These are phyloP conservation scores for Leishmania tropica DNA, from an alignment of 208 protist species.

Conservation along the genomic window DNA sequence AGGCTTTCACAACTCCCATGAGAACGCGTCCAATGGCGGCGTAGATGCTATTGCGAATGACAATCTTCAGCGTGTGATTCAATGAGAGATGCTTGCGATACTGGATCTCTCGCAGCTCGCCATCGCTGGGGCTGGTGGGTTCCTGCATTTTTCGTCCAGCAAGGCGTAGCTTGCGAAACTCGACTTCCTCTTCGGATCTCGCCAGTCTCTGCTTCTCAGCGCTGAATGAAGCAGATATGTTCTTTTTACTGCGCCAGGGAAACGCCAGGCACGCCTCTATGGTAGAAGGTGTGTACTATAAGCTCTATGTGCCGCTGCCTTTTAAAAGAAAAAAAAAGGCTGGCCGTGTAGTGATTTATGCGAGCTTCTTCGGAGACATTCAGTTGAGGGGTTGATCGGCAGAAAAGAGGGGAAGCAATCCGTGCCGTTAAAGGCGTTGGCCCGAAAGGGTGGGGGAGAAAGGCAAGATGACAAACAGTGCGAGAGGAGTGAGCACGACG, in stretches of 20 bases:
- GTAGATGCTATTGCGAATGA: constrained; percentile 70
- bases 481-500: neutral
- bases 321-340: neutral
- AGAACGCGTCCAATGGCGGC: constrained; percentile 60
- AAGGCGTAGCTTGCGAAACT: neutral
- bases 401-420: neutral
- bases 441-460: neutral
- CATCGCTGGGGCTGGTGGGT: neutral
- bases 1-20: constrained; percentile 66
- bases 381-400: neutral
- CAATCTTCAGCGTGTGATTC: constrained; percentile 50
- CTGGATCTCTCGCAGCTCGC: constrained; percentile 16
- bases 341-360: neutral
- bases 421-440: neutral
- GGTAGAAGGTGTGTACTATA: neutral
- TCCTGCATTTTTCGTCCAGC: constrained; percentile 7
- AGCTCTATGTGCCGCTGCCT: neutral
- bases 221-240: neutral
- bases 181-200: neutral
- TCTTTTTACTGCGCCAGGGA: neutral
- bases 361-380: neutral
- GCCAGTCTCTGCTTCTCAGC: neutral
- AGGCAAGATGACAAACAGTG: neutral
- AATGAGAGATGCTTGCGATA: constrained; percentile 44
- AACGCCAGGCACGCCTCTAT: neutral